phyloP scores from a whole-genome alignment of 148 eudicot species.

The Cornus controversa region DNA sequence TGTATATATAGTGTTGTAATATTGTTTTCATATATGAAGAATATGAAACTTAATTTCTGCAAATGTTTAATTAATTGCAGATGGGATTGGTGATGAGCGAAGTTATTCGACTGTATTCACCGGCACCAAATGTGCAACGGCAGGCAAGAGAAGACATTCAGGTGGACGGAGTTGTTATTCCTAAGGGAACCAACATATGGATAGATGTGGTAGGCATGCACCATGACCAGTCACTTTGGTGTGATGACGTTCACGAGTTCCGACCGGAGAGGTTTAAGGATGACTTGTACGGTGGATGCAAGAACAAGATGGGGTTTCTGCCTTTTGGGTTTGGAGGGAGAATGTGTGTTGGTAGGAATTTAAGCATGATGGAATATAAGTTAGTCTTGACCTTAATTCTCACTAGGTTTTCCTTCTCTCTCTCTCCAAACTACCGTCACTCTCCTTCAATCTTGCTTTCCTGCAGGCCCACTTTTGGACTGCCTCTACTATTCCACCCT shows the following conservation, averaged over 20 bases:
- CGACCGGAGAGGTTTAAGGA: slow-evolving; percentile 72
- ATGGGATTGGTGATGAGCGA: slow-evolving; percentile 99
- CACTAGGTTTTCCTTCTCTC: slow-evolving; percentile 53
- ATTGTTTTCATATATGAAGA: not conserved
- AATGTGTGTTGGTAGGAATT: slow-evolving; percentile 80
- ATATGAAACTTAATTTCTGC: not conserved
- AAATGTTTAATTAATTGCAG: slow-evolving; percentile 31
- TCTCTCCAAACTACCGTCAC: slow-evolving; percentile 65
- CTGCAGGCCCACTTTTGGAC: slow-evolving; percentile 61
- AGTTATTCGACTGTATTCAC: slow-evolving; percentile 69
- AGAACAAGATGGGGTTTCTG: slow-evolving; percentile 75
- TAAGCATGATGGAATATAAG: slow-evolving; percentile 71
- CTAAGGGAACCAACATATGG: slow-evolving; percentile 80
- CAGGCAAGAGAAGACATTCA: slow-evolving; percentile 57
- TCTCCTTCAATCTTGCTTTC: slow-evolving; percentile 66
- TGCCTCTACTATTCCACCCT: slow-evolving; percentile 52
- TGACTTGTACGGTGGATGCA: slow-evolving; percentile 62
- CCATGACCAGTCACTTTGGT: slow-evolving; percentile 72
- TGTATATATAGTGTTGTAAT: not conserved
- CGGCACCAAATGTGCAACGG: slow-evolving; percentile 79
- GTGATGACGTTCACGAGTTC: slow-evolving; percentile 67
- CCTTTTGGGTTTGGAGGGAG: slow-evolving; percentile 98
- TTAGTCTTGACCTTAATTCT: slow-evolving; percentile 55
- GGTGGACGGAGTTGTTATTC: slow-evolving; percentile 49
- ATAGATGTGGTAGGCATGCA: slow-evolving; percentile 83